Base-by-base conservation (phyloP, 2,329 filamentous ascomycete genomes). In the Juglanconis sp. region DNA sequence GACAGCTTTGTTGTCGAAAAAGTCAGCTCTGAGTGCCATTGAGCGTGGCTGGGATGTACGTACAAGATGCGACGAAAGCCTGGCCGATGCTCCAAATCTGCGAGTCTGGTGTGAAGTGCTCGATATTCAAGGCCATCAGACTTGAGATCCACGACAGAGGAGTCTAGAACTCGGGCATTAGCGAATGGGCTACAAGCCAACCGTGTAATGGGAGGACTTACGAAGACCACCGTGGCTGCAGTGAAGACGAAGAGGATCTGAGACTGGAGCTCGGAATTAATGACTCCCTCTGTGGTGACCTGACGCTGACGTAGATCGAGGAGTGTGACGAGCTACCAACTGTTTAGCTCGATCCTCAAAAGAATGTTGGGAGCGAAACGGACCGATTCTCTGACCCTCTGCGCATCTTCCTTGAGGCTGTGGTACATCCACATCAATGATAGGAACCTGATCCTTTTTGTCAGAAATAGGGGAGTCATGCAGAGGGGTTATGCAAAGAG, bases 221-320 rank as follows among this genome's bases (percentile, higher is more conserved):
- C 55, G 17, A 57, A 57, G 4, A 57, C 8, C 15, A 57, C 47
- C 3, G 55, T 57, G 17, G 47, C 55, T 34, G 47, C 55, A 4
- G 55, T 57, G 35, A 51, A 57, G 17, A 57, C 36, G n/a, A 57
- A 32, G 9, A 57, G 30, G 17, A 57, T 51, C 36, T 44, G 30
- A 10, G 47, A 34, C 13, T 57, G 55, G 4, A 51, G 30, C 30
- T 44, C 10, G 2, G 55, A 57, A n/a, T 57, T 51, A 47, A 57
- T 32, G 3, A 57, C 24, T 17, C 55, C 35, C 48, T 57, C 55
- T 4, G 55, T 34, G 15, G 40, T 57, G 30, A 57, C 55, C 36
- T 57, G 32, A 8, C 55, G 36, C 47, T 57, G 55, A 13, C 38
- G 13, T 15, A 57, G 8, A 13, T 30, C n/a, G 2, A 57, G 47